phyloP scores from a whole-genome alignment of 148 eudicot species.

The Vaccinium corymbosum region DNA sequence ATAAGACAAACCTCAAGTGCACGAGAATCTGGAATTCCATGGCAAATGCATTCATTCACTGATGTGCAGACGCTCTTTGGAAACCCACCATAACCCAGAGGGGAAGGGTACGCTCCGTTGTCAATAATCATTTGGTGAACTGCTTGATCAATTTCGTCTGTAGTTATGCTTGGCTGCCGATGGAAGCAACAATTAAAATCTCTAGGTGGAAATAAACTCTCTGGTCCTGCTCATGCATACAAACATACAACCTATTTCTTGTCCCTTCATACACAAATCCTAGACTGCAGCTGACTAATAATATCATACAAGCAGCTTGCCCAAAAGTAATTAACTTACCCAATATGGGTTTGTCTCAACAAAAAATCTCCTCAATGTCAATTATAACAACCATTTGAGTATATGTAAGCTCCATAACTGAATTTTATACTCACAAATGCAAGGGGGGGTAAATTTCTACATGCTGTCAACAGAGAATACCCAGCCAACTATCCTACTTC shows the following conservation, averaged over 20 bases:
- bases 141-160: conserved; percentile 96
- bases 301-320: neutral
- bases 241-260: neutral
- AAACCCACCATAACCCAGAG: conserved; percentile 97
- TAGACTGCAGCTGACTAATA: neutral
- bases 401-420: neutral
- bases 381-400: neutral
- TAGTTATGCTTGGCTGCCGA: conserved; percentile 93
- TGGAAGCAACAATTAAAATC: conserved; percentile 18
- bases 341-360: neutral
- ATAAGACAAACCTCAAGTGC: conserved; percentile 66
- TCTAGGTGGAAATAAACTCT: neutral
- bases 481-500: neutral
- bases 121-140: conserved; percentile 98
- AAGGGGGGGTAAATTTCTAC: neutral
- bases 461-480: neutral
- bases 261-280: neutral
- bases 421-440: neutral
- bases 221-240: neutral
- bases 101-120: conserved; percentile 98
- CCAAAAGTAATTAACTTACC: neutral
- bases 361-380: neutral
- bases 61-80: conserved; percentile 99
- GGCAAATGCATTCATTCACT: conserved; percentile 99
- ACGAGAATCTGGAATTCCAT: conserved; percentile 98